Conservation (phyloP, 225 moss, liverwort and hornwort genomes). For the Rhytidiadelphus loreus region DNA sequence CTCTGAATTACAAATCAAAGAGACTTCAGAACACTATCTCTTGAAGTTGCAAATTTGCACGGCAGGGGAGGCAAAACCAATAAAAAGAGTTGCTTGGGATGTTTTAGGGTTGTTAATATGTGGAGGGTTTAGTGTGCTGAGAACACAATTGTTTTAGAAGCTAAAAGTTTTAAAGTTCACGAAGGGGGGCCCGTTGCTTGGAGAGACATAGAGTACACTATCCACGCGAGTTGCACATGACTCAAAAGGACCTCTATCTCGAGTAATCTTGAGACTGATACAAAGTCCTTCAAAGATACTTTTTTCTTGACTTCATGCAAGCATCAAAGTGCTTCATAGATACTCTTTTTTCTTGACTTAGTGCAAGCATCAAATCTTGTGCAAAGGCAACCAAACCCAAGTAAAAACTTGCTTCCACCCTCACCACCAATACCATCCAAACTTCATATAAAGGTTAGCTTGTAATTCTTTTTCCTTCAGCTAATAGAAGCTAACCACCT, state of each 20-base stretch:
- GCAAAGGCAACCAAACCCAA: not conserved
- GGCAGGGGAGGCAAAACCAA: no score
- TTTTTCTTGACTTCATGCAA: no score
- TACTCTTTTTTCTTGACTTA: not conserved
- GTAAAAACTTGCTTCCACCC: not conserved
- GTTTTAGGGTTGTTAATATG: not conserved
- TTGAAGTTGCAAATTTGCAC: no score
- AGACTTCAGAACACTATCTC: no score
- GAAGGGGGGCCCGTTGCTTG: rapidly evolving
- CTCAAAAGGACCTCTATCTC: rapidly evolving
- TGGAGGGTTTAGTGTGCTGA: not conserved
- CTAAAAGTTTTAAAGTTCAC: not conserved
- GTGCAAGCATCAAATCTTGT: not conserved
- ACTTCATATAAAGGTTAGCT: rapidly evolving
- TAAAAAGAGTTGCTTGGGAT: no score
- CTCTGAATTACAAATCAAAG: not conserved
- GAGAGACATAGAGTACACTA: rapidly evolving
- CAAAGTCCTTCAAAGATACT: not conserved
- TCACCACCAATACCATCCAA: rapidly evolving
- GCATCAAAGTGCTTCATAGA: rapidly evolving
- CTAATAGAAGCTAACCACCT: not conserved
- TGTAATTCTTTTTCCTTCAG: not conserved
- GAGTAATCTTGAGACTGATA: not conserved
- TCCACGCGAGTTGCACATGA: rapidly evolving
- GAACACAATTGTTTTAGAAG: rapidly evolving